Conservation (phyloP, 306 rosid genomes). For the Lathyrus sativus region DNA sequence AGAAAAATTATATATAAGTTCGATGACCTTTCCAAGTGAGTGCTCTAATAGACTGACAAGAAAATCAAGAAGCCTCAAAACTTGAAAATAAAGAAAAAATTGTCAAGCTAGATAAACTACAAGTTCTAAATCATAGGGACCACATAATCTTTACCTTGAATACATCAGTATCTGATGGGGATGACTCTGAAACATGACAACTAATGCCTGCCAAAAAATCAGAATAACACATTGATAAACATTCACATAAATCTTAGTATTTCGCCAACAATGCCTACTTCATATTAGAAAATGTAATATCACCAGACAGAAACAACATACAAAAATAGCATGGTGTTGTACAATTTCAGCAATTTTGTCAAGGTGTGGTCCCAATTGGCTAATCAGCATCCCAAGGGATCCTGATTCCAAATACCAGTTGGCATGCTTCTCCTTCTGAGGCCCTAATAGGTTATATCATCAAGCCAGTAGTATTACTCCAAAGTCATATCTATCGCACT, state of each 20-base stretch:
- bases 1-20: constrained; percentile 15
- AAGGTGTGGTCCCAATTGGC: constrained; percentile 75
- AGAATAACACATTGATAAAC: constrained; percentile 24
- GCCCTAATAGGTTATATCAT: too few relatives aligned
- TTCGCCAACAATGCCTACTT: constrained; percentile 20
- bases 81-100: constrained; percentile 51
- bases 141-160: constrained; percentile 59
- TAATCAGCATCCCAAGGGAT: constrained; percentile 72
- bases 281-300: constrained; percentile 31
- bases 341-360: constrained; percentile 81
- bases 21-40: constrained; percentile 79
- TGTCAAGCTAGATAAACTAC: constrained; percentile 26
- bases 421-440: too few relatives aligned
- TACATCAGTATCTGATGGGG: constrained; percentile 60
- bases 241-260: constrained; percentile 21
- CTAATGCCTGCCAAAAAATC: constrained; percentile 59
- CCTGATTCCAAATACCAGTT: constrained; percentile 69
- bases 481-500: too few relatives aligned
- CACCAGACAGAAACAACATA: constrained; percentile 53
- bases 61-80: constrained; percentile 87
- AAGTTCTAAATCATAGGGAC: constrained; percentile 22
- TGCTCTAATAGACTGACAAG: constrained; percentile 88
- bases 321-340: constrained; percentile 89
- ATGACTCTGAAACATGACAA: constrained; percentile 62
- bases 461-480: too few relatives aligned